Conservation (phyloP, 768 basidiomycete genomes). For the Harrya chromipes region DNA sequence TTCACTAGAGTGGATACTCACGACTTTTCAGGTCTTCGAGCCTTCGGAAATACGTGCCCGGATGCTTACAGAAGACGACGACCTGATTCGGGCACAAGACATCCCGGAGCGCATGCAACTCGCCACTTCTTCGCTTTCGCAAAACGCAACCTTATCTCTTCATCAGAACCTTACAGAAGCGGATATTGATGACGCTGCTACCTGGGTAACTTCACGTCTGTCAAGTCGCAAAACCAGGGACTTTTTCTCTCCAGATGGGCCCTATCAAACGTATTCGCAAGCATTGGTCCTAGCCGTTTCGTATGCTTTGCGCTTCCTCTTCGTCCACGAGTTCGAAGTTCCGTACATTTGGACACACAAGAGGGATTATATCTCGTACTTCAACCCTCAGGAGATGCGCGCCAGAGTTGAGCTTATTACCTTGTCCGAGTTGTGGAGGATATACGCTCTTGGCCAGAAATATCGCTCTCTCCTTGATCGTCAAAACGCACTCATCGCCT, state of each 20-base stretch:
- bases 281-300: slow-evolving; percentile 79
- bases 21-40: slow-evolving; percentile 78
- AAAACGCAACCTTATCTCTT: slow-evolving; percentile 54
- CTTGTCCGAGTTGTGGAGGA: slow-evolving; percentile 85
- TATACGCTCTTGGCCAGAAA: slow-evolving; percentile 84
- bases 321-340: slow-evolving; percentile 87
- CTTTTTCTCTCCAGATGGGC: slow-evolving; percentile 67
- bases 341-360: slow-evolving; percentile 95
- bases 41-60: slow-evolving; percentile 92
- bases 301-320: slow-evolving; percentile 74
- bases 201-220: slow-evolving; percentile 83
- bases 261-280: slow-evolving; percentile 55
- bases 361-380: slow-evolving; percentile 84
- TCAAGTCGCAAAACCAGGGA: slow-evolving; percentile 67
- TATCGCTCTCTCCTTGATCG: slow-evolving; percentile 85
- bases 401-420: slow-evolving; percentile 68
- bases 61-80: slow-evolving; percentile 90
- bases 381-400: slow-evolving; percentile 63
- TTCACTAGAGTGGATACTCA: slow-evolving; percentile 5
- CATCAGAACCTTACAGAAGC: slow-evolving; percentile 64
- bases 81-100: slow-evolving; percentile 85
- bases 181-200: slow-evolving; percentile 76
- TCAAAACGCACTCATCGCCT: slow-evolving; percentile 53
- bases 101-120: slow-evolving; percentile 96
- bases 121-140: slow-evolving; percentile 77